phyloP scores from a whole-genome alignment of 202 grass and related monocot species.

The Carex arenaria region DNA sequence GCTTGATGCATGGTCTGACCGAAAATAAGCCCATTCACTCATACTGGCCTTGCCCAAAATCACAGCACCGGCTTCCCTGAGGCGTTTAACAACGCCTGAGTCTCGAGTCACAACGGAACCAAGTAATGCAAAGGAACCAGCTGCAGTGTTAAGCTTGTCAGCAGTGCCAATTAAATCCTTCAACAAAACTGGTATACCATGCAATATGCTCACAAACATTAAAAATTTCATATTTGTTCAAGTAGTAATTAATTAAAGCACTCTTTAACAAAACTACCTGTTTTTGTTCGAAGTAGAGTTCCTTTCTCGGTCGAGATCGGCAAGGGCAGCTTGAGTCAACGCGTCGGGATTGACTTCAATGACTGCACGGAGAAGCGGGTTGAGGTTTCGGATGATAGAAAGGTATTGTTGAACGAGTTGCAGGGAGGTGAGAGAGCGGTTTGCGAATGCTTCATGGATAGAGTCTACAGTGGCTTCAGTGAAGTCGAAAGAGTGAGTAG shows the following conservation, averaged over 20 bases:
- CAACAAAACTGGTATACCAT: conserved; percentile 57
- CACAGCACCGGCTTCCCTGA: conserved; percentile 40
- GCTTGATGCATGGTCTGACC: background rate
- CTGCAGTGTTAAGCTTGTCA: conserved; percentile 56
- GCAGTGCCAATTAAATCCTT: conserved; percentile 54
- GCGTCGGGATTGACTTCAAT: conserved; percentile 64
- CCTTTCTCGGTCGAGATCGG: conserved; percentile 19
- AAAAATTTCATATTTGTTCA: background rate
- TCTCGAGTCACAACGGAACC: conserved; percentile 39
- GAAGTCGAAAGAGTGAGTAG: conserved; percentile 30
- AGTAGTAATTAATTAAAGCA: background rate
- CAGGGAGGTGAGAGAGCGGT: conserved; percentile 37
- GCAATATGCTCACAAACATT: background rate
- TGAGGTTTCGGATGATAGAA: conserved; percentile 24
- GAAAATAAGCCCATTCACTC: conserved; percentile 49
- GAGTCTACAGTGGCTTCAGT: conserved; percentile 39
- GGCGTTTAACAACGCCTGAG: conserved; percentile 40
- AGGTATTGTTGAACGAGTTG: conserved; percentile 49
- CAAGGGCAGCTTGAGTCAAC: conserved; percentile 12
- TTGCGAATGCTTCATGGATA: conserved; percentile 42
- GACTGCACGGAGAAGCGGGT: conserved; percentile 41
- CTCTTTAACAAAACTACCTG: background rate
- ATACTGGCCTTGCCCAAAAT: conserved; percentile 58
- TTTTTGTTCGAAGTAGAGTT: background rate
- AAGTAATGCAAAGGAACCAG: conserved; percentile 58